A percentile compares a stretch with the other conserved stretches of the same genome.
phyloP scores from a whole-genome alignment of 139 green algal species.

The Chlorella ohadii region DNA sequence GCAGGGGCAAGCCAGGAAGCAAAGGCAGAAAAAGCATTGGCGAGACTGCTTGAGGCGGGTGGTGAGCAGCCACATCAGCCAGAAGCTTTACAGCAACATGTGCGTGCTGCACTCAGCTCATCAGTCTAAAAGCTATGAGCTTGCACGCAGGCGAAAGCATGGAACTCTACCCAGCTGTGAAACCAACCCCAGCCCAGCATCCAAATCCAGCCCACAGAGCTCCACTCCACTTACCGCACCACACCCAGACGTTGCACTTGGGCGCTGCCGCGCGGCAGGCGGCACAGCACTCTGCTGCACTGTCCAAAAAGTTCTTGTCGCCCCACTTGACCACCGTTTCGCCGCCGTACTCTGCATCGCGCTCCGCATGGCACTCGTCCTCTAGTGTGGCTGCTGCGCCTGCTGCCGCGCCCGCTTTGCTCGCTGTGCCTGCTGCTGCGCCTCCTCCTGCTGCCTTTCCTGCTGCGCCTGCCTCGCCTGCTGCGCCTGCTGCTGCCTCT shows the following conservation, averaged over 20 bases:
- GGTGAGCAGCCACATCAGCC: too few relatives aligned
- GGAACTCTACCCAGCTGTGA: too few relatives aligned
- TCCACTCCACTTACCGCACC: neutral
- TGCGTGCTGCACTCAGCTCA: too few relatives aligned
- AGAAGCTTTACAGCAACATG: too few relatives aligned
- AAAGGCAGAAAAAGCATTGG: too few relatives aligned
- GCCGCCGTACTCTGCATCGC: conserved; percentile 42
- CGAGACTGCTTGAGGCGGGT: too few relatives aligned
- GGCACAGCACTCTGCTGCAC: conserved; percentile 29
- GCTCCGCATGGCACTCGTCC: conserved; percentile 18
- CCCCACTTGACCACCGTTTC: conserved; percentile 16
- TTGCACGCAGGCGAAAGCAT: too few relatives aligned
- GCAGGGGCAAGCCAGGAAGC: neutral
- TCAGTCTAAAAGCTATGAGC: too few relatives aligned
- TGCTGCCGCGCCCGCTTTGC: neutral
- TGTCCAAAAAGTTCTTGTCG: conserved; percentile 12
- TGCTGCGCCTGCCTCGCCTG: neutral
- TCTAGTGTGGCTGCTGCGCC: neutral
- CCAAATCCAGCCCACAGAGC: too few relatives aligned
- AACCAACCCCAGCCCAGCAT: too few relatives aligned
- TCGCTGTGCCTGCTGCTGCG: neutral
- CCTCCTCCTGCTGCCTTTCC: neutral
- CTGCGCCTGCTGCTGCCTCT: neutral
- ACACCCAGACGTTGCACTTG: conserved; percentile 51
- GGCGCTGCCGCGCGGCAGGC: conserved; percentile 7